A percentile compares a stretch with the other conserved stretches of the same genome.
phyloP scores from a whole-genome alignment of 352 stramenopile species.

The Globisporangium solare region DNA sequence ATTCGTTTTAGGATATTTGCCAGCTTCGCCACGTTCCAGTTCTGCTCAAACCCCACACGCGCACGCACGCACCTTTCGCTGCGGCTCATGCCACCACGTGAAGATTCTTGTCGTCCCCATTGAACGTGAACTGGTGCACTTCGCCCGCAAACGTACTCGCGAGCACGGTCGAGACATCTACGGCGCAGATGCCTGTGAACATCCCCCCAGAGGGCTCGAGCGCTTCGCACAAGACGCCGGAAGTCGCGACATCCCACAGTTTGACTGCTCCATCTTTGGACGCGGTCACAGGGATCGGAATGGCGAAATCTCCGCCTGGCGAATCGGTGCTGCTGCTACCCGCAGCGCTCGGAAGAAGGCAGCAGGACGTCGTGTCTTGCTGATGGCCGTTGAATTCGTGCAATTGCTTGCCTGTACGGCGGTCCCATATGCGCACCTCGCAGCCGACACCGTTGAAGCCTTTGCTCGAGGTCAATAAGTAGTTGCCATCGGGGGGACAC shows the following conservation, averaged over 20 bases:
- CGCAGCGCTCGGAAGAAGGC: slow-evolving; percentile 36
- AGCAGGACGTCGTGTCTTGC: slow-evolving; percentile 74
- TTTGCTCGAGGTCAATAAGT: slow-evolving; percentile 82
- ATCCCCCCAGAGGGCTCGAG: slow-evolving; percentile 40
- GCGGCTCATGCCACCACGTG: slow-evolving; percentile 5
- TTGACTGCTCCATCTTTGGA: slow-evolving; percentile 82
- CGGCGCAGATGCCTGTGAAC: slow-evolving; percentile 59
- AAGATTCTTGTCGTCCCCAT: slow-evolving; percentile 7
- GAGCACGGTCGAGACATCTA: slow-evolving; percentile 30
- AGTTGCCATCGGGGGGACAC: slow-evolving; percentile 40
- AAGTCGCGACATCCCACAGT: slow-evolving; percentile 45
- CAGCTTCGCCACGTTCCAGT: too few relatives aligned
- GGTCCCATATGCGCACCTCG: slow-evolving; percentile 77
- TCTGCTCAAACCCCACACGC: background rate
- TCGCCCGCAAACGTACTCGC: slow-evolving; percentile 52
- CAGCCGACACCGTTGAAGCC: slow-evolving; percentile 80
- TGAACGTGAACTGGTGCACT: slow-evolving; percentile 42
- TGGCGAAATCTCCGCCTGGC: background rate
- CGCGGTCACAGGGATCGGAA: slow-evolving; percentile 44
- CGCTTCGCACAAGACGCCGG: slow-evolving; percentile 32
- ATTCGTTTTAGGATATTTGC: background rate
- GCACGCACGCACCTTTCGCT: background rate
- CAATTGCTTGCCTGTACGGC: slow-evolving; percentile 55
- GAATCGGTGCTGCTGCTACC: background rate
- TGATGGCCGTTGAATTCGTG: slow-evolving; percentile 58